A percentile compares a stretch with the other conserved stretches of the same genome.
phyloP scores from a whole-genome alignment of 2,329 filamentous ascomycete species.

The Penicillium freii region DNA sequence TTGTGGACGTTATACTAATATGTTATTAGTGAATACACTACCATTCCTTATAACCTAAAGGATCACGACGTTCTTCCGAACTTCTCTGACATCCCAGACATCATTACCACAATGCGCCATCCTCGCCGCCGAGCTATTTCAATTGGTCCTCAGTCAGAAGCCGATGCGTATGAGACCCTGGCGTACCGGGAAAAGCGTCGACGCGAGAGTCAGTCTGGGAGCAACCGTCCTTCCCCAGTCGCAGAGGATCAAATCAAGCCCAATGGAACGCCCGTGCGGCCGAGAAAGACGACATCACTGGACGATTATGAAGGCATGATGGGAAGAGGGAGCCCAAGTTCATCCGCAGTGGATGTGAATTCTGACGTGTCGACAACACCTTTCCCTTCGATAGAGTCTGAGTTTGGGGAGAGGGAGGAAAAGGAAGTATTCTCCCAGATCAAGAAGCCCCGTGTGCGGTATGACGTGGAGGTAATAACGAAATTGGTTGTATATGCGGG shows the following conservation, averaged over 20 bases:
- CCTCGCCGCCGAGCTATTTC: slow-evolving; percentile 78
- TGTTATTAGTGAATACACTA: slow-evolving; percentile 67
- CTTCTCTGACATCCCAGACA: slow-evolving; percentile 79
- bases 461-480: slow-evolving; percentile 98
- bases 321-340: slow-evolving; percentile 60
- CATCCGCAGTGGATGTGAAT: slow-evolving; percentile 33
- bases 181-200: slow-evolving; percentile 78
- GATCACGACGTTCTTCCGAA: slow-evolving; percentile 87
- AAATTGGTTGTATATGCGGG: slow-evolving; percentile 94
- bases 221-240: slow-evolving; percentile 25
- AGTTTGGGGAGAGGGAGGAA: slow-evolving; percentile 54
- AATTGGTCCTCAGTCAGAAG: slow-evolving; percentile 89
- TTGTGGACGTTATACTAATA: slow-evolving; percentile 1
- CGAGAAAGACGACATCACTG: slow-evolving; percentile 50
- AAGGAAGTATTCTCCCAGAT: slow-evolving; percentile 80
- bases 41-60: slow-evolving; percentile 69
- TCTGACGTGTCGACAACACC: slow-evolving; percentile 24
- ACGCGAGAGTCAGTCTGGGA: slow-evolving; percentile 57
- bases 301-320: slow-evolving; percentile 71
- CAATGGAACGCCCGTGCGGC: slow-evolving; percentile 39
- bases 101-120: slow-evolving; percentile 78
- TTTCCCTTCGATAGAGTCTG: slow-evolving; percentile 30
- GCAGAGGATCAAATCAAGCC: slow-evolving; percentile 24
- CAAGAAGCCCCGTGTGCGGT: slow-evolving; percentile 82
- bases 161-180: slow-evolving; percentile 92